Conservation (phyloP, 179 eudicot species). For the Sideroxylon spinosum region DNA sequence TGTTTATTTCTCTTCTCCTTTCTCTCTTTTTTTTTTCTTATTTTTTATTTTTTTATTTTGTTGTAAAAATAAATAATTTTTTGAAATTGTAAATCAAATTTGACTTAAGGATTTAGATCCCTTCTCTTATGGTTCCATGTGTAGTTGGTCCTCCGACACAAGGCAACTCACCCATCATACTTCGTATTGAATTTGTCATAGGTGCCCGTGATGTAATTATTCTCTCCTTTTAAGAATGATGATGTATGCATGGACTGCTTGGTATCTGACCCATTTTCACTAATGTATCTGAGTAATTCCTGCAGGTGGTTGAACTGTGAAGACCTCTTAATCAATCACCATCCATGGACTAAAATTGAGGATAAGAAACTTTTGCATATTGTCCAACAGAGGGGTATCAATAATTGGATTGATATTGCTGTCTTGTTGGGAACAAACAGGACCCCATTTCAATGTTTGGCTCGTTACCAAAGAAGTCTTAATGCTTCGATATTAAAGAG, state of each 20-base stretch:
- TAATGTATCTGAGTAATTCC: conserved; percentile 14
- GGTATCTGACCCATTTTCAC: conserved; percentile 3
- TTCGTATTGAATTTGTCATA: neutral
- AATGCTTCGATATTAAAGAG: conserved; percentile 72
- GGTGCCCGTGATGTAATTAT: conserved; percentile 10
- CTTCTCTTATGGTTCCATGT: no score
- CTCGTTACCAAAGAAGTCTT: conserved; percentile 82
- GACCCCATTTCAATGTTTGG: conserved; percentile 85
- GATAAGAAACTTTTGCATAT: conserved; percentile 62
- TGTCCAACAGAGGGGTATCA: conserved; percentile 54
- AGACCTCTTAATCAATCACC: conserved; percentile 59
- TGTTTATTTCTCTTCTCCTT: no score
- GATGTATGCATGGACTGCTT: neutral
- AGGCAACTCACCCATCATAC: no score
- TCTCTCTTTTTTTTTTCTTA: no score
- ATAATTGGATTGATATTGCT: conserved; percentile 66
- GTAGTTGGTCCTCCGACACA: no score
- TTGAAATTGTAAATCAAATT: no score
- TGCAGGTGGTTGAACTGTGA: conserved; percentile 79
- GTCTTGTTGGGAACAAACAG: conserved; percentile 53
- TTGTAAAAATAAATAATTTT: no score
- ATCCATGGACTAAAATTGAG: conserved; percentile 53
- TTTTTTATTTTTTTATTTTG: no score
- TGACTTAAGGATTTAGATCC: no score
- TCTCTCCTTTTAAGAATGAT: neutral